Evolutionary conservation across 2,329 filamentous ascomycete genomes (phyloP), one percentile per base, ranked within the genome.

Genomic region (Pseudogymnoascus sp.): DNA sequence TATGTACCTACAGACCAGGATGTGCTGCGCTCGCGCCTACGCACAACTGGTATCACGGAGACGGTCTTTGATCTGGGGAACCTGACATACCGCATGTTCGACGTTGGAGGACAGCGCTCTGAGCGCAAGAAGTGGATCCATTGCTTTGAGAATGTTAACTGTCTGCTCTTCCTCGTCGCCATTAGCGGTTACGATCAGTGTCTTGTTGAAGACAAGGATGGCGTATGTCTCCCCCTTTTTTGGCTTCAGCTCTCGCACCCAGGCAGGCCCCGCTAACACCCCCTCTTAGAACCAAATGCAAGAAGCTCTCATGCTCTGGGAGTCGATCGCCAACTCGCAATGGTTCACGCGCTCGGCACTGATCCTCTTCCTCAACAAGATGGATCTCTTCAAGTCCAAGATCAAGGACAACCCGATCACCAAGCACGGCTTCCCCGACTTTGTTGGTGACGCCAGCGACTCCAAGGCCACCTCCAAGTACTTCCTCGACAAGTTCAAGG

Each of bases 101-200:
- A 90, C 71, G 87, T 90, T 61, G 87, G 87, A 74, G 87, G 87
- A 69, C 87, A 90, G 73, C 79, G 87, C 68, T 90, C 87, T 10
- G 87, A 90, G 75, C 83, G 87, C 66, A 90, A 90, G 80, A 90
- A 90, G 77, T 90, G 87, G 87, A 90, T 90, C 61, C 87, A 90
- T 70, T 89, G 88, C 70, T 90, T 91, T 71, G 88, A 91, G 72
- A 89, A 88, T 66, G 87, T 91, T 29, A 93, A 83, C 97, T 63
- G n/a, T n/a, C n/a, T n/a, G n/a, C 81, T 97, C 39, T 97, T 97
- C 78, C 83, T 97, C 68, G 93, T 96, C 62, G 93, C 95, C 63
- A 93, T 97, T 70, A 96, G 92, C 68, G 93, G 93, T 65, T 97
- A 97, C 75, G 93, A 97, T 73, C 95, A 97, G 76, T 96, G 93